A percentile compares a stretch with the other conserved stretches of the same genome.
Evolutionary conservation across 768 basidiomycete genomes (phyloP).

Genomic region (Tulasnella sp.): DNA sequence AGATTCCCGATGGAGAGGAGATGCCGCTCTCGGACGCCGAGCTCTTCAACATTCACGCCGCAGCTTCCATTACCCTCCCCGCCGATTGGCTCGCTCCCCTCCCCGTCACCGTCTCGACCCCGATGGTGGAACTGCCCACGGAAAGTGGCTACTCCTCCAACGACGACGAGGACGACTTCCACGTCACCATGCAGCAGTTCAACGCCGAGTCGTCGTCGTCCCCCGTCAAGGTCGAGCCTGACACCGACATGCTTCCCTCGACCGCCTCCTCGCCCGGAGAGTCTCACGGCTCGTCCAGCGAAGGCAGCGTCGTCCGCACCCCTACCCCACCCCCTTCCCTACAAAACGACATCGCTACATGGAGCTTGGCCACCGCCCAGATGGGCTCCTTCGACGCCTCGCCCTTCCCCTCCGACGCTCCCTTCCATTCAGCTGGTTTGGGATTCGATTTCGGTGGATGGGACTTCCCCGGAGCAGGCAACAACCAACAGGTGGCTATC

Average conservation of each 20-base stretch:
- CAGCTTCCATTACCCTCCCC: background rate
- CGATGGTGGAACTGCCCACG: background rate
- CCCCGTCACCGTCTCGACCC: background rate
- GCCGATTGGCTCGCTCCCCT: background rate
- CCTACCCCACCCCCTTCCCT: conserved; percentile 18
- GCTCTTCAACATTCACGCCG: background rate
- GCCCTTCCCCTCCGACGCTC: background rate
- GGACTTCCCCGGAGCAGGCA: background rate
- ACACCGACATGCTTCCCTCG: background rate
- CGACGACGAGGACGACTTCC: conserved; percentile 27
- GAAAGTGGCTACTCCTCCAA: background rate
- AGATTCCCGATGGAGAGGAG: background rate
- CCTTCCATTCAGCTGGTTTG: conserved; percentile 16
- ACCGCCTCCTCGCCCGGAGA: conserved; percentile 12
- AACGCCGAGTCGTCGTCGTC: conserved; percentile 14
- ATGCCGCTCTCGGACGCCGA: background rate
- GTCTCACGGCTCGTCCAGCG: conserved; percentile 13
- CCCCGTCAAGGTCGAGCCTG: conserved; percentile 16
- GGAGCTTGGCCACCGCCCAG: background rate
- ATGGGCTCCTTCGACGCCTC: background rate
- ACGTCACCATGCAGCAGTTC: conserved; percentile 25
- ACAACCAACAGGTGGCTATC: background rate
- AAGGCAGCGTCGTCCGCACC: conserved; percentile 17
- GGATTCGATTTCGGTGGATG: conserved; percentile 5
- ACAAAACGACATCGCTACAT: conserved; percentile 7